Percentiles rank a stretch among this genome's conserved stretches.
Conservation (phyloP, 495 filamentous ascomycete genomes). For the Trichocladium uniseriatum region DNA sequence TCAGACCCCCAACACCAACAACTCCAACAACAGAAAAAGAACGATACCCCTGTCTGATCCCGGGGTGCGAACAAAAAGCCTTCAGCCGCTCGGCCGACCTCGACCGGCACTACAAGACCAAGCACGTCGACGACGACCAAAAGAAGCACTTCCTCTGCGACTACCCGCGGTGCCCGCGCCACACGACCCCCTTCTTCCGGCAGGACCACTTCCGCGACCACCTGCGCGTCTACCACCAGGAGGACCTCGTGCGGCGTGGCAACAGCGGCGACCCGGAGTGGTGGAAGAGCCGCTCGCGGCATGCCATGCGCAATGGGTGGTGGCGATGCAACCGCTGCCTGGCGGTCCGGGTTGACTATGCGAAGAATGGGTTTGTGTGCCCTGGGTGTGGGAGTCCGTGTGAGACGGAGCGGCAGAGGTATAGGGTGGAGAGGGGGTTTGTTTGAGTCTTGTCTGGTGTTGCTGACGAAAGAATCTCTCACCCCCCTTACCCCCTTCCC, state of each 20-base stretch:
- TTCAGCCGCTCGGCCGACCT: constrained; percentile 42
- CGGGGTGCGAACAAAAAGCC: constrained; percentile 22
- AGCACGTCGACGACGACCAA: constrained; percentile 27
- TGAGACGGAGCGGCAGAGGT: constrained; percentile 27
- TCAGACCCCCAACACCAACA: neutral
- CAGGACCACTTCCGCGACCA: constrained; percentile 44
- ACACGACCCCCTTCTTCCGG: constrained; percentile 30
- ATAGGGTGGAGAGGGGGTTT: neutral
- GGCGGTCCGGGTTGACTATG: constrained; percentile 23
- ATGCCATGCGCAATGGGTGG: constrained; percentile 28
- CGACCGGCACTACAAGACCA: constrained; percentile 34
- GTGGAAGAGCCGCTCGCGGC: constrained; percentile 12
- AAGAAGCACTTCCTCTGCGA: constrained; percentile 36
- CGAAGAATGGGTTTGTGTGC: constrained; percentile 31
- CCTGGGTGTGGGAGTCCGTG: constrained; percentile 32
- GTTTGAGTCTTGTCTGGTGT: too few relatives aligned
- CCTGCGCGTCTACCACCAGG: constrained; percentile 39
- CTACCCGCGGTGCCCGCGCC: constrained; percentile 32
- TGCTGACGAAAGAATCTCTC: too few relatives aligned
- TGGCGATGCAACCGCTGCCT: constrained; percentile 43
- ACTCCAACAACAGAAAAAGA: constrained; percentile 2
- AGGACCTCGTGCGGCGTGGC: constrained; percentile 36
- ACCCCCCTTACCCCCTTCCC: too few relatives aligned
- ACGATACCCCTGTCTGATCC: constrained; percentile 21
- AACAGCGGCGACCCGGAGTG: constrained; percentile 12